phyloP scores from a whole-genome alignment of 768 basidiomycete species.

The Auriscalpium vulgare region DNA sequence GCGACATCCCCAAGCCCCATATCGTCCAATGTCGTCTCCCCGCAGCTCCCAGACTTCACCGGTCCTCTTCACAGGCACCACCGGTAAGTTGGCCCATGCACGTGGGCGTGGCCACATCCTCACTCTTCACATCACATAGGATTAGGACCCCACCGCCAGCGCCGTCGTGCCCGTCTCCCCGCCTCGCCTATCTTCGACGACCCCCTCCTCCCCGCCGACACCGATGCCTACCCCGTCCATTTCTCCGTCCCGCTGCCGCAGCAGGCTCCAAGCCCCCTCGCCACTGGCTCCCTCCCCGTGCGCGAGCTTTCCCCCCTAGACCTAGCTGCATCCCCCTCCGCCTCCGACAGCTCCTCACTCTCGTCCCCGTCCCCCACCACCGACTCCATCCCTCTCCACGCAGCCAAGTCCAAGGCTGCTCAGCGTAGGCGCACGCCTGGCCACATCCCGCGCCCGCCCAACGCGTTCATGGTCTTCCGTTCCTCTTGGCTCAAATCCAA shows the following conservation, averaged over 20 bases:
- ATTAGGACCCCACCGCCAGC: no score
- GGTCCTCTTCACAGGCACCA: no score
- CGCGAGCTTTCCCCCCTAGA: neutral
- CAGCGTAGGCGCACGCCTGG: constrained; percentile 1
- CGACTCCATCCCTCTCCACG: neutral
- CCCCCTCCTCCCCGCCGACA: neutral
- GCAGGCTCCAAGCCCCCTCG: no score
- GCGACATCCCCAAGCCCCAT: no score
- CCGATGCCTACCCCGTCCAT: neutral
- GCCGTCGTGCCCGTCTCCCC: no score
- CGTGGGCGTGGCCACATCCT: no score
- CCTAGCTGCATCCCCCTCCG: neutral
- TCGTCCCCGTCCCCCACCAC: neutral
- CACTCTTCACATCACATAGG: no score
- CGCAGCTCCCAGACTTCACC: no score
- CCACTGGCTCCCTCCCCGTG: no score
- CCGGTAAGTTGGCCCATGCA: no score
- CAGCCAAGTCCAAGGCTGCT: neutral
- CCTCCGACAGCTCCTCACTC: neutral
- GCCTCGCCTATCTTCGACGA: neutral
- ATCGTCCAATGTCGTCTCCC: no score
- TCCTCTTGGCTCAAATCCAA: constrained; percentile 21
- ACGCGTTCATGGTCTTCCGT: constrained; percentile 20
- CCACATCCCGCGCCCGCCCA: constrained; percentile 17
- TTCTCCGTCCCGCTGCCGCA: neutral